phyloP scores from a whole-genome alignment of 371 early-diverging fungal genomes.

The Mucor plumbeus region DNA sequence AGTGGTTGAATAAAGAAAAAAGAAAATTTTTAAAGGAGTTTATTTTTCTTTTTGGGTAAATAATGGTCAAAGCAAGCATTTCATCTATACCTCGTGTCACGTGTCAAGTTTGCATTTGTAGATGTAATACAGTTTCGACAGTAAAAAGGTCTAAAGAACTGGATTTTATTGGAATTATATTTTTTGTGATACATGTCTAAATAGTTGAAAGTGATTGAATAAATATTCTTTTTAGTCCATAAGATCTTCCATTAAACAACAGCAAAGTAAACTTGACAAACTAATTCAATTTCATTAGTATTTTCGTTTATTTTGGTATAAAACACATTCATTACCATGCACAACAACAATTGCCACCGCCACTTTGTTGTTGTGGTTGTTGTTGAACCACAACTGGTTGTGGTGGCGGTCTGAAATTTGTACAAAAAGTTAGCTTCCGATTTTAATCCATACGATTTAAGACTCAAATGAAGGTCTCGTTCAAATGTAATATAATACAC shows the following conservation, averaged over 20 bases:
- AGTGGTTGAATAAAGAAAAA: not conserved
- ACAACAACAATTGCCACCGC: constrained; percentile 14
- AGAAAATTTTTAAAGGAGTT: not conserved
- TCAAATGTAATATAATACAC: not conserved
- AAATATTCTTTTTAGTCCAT: not conserved
- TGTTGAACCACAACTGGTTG: constrained; percentile 10
- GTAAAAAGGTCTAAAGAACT: not conserved
- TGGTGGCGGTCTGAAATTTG: constrained; percentile 16
- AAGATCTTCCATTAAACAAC: constrained; percentile 19
- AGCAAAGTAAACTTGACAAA: constrained; percentile 15
- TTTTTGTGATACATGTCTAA: not conserved
- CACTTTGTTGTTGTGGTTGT: constrained; percentile 15
- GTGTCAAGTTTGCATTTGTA: constrained; percentile 9
- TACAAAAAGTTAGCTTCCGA: not conserved
- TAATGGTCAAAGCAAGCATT: not conserved
- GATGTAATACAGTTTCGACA: not conserved
- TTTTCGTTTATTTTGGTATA: too few species aligned
- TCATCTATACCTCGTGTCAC: not conserved
- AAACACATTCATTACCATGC: constrained; percentile 15
- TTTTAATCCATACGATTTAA: not conserved
- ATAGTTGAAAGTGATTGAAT: not conserved
- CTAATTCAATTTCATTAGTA: not conserved
- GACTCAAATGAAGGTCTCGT: not conserved
- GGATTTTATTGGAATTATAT: not conserved
- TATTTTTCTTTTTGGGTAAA: not conserved